Conservation (phyloP, 2,329 filamentous ascomycete genomes). For the Trichoderma sp. region DNA sequence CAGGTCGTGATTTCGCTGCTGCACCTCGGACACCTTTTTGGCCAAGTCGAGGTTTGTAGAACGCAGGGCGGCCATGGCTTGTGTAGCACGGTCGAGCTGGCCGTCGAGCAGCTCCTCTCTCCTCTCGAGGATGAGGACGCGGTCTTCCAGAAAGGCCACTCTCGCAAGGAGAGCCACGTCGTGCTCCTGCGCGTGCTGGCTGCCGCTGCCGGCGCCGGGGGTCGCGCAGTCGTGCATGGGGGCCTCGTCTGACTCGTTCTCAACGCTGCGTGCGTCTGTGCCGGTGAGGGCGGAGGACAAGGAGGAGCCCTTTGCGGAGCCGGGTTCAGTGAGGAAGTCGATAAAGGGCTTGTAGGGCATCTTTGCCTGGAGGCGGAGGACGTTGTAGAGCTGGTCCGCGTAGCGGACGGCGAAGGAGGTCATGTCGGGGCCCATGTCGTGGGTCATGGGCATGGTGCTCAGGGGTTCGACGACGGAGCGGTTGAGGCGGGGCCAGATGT, state of each 20-base stretch:
- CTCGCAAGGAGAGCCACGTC: slow-evolving; percentile 11
- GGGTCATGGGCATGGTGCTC: slow-evolving; percentile 19
- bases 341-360: slow-evolving; percentile 21
- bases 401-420: slow-evolving; percentile 14
- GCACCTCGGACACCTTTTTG: slow-evolving; percentile 25
- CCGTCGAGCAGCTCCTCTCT: slow-evolving; percentile 15
- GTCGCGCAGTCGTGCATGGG: not conserved
- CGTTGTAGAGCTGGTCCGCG: slow-evolving; percentile 22
- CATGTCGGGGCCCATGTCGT: slow-evolving; percentile 11
- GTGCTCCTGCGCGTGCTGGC: slow-evolving; percentile 1
- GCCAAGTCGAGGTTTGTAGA: slow-evolving; percentile 22
- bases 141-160: slow-evolving; percentile 23
- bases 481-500: slow-evolving; percentile 24
- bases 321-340: slow-evolving; percentile 19
- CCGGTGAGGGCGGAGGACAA: too few relatives aligned
- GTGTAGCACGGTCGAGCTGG: slow-evolving; percentile 7
- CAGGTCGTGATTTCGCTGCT: slow-evolving; percentile 24
- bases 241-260: not conserved
- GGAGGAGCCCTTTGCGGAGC: not conserved
- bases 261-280: too few relatives aligned
- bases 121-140: slow-evolving; percentile 20
- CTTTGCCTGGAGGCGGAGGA: slow-evolving; percentile 20
- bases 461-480: slow-evolving; percentile 14
- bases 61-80: slow-evolving; percentile 12
- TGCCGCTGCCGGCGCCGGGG: not conserved